Percentiles rank a stretch among this genome's conserved stretches.
phyloP scores from a whole-genome alignment of 176 grass and related monocot species.

The Bolboschoenus planiculmis region DNA sequence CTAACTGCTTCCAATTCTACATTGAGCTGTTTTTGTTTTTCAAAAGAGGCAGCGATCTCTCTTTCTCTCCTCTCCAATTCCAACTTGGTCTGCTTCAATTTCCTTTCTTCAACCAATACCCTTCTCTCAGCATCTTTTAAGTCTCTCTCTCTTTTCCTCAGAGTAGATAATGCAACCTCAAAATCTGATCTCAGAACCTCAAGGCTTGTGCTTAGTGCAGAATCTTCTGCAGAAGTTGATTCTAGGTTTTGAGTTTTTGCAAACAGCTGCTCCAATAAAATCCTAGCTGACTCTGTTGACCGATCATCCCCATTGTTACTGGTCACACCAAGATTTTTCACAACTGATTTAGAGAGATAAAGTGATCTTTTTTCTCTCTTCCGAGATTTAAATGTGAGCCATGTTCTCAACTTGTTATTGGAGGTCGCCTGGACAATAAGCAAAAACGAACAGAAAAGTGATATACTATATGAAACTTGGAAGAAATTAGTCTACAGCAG shows the following conservation, averaged over 20 bases:
- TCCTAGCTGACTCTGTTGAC: conserved; percentile 44
- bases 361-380: conserved; percentile 32
- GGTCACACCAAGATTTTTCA: conserved; percentile 32
- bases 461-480: not conserved
- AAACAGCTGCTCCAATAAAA: conserved; percentile 59
- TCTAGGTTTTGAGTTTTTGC: conserved; percentile 52
- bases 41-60: conserved; percentile 47
- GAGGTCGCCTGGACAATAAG: conserved; percentile 30
- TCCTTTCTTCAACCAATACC: conserved; percentile 43
- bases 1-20: conserved; percentile 49
- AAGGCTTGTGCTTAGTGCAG: conserved; percentile 45
- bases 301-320: conserved; percentile 44
- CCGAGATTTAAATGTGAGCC: conserved; percentile 33
- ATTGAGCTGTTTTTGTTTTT: conserved; percentile 59
- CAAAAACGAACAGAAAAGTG: conserved; percentile 15
- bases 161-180: conserved; percentile 47
- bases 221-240: conserved; percentile 26
- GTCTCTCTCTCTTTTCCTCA: conserved; percentile 56
- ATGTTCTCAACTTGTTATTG: conserved; percentile 35
- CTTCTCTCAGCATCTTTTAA: conserved; percentile 46
- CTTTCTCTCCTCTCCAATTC: conserved; percentile 56
- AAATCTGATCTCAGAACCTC: conserved; percentile 63
- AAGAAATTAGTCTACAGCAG: not conserved
- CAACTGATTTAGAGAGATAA: conserved; percentile 35
- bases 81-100: conserved; percentile 51